Evolutionary conservation across 371 early-diverging fungal species (phyloP).

Genomic region (Blyttiomyces sp.): DNA sequence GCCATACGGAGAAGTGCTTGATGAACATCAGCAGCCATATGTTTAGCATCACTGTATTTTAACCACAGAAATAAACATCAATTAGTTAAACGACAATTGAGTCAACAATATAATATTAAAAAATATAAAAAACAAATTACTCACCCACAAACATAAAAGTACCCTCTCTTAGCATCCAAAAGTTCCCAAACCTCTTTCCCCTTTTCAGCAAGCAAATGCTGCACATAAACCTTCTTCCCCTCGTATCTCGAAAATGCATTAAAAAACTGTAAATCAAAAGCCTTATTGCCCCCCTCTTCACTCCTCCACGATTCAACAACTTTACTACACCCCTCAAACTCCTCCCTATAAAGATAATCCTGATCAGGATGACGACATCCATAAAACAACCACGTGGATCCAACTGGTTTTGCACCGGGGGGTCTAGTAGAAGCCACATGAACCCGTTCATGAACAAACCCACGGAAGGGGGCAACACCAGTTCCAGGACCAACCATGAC

Average conservation of each 20-base stretch:
- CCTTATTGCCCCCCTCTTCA: constrained; percentile 14
- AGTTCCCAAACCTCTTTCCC: constrained; percentile 70
- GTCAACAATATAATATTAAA: background rate
- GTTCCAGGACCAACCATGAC: constrained; percentile 98
- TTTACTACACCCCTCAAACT: constrained; percentile 49
- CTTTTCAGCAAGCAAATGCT: constrained; percentile 68
- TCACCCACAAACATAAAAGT: constrained; percentile 86
- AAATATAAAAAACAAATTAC: constrained; percentile 9
- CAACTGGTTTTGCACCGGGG: constrained; percentile 49
- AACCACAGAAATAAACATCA: too few species aligned
- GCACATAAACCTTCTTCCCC: constrained; percentile 82
- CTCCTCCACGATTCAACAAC: constrained; percentile 13
- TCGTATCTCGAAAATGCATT: constrained; percentile 82
- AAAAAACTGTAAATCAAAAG: constrained; percentile 32
- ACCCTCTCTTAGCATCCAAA: constrained; percentile 66
- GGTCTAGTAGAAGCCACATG: constrained; percentile 21
- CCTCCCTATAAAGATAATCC: constrained; percentile 86
- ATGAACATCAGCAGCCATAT: constrained; percentile 93
- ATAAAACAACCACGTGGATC: constrained; percentile 85
- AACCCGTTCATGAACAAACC: constrained; percentile 87
- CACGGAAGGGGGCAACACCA: constrained; percentile 96
- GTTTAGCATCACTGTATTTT: constrained; percentile 88
- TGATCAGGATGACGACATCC: constrained; percentile 79
- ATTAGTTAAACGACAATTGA: background rate
- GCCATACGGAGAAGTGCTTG: constrained; percentile 68